Conservation (phyloP, 1,284 basidiomycete species). For the Pholiota adiposa region DNA sequence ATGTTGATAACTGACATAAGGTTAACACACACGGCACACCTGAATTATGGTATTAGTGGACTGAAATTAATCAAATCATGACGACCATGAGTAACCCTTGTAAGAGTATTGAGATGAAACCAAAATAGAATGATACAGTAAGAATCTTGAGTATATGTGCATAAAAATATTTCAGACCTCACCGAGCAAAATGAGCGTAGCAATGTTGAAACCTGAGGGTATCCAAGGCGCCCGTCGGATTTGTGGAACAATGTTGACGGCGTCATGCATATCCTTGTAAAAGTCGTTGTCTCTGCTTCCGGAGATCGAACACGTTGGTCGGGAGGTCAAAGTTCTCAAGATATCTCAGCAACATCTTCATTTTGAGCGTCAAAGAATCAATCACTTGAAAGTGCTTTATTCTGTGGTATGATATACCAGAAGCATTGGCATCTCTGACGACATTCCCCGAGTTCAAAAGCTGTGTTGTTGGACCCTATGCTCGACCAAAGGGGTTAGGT, state of each 20-base stretch:
- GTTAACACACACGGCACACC: background rate
- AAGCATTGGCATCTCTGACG: background rate
- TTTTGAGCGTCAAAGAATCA: background rate
- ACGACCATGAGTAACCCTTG: background rate
- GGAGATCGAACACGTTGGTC: no score
- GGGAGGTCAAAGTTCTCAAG: background rate
- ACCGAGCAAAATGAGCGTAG: background rate
- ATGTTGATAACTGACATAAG: background rate
- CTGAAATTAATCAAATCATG: background rate
- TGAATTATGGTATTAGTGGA: background rate
- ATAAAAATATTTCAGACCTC: background rate
- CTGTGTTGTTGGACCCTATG: constrained; percentile 6
- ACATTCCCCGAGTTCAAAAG: constrained; percentile 15
- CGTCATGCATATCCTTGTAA: no score
- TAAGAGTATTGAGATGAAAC: background rate
- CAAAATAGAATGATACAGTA: background rate
- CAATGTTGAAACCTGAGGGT: background rate
- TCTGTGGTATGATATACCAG: background rate
- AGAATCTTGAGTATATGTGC: background rate
- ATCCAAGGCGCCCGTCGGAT: background rate
- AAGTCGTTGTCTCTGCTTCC: background rate
- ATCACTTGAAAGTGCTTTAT: background rate
- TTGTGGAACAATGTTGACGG: no score
- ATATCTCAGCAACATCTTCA: background rate
- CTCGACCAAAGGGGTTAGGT: background rate